Conservation (phyloP, 306 rosid genomes). For the Comarum palustre region DNA sequence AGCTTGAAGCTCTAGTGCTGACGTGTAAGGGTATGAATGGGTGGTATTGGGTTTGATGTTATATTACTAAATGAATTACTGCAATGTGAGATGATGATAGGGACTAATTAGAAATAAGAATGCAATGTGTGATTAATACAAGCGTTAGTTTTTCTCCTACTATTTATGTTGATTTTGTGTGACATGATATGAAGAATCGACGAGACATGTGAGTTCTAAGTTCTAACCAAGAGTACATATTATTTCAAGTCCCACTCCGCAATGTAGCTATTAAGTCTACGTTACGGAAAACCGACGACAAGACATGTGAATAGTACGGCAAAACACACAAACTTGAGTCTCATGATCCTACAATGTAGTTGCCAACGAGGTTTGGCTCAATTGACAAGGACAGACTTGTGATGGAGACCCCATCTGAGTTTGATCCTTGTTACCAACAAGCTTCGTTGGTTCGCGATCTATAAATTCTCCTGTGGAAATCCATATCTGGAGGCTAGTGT, state of each 20-base stretch:
- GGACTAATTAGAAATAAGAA: background rate
- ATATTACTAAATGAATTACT: background rate
- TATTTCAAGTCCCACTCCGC: background rate
- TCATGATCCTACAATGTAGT: background rate
- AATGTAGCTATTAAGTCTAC: background rate
- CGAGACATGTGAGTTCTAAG: background rate
- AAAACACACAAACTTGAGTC: background rate
- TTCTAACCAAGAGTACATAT: background rate
- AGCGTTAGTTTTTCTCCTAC: too few relatives aligned
- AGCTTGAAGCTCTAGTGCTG: background rate
- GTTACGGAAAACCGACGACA: background rate
- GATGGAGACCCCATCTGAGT: too few relatives aligned
- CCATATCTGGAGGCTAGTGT: too few relatives aligned
- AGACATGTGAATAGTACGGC: background rate
- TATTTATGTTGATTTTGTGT: too few relatives aligned
- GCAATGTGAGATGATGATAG: background rate
- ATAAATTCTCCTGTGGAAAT: too few relatives aligned
- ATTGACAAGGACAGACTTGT: too few relatives aligned
- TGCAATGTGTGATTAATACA: background rate
- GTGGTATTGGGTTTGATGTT: background rate
- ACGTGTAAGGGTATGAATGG: constrained; percentile 8
- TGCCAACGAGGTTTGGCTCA: too few relatives aligned
- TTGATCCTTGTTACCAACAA: too few relatives aligned
- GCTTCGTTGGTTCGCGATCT: too few relatives aligned
- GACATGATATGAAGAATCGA: background rate